Evolutionary conservation across 108 stramenopile species (phyloP), one percentile per base, ranked within the genome.

Genomic region (Nannochloropsis gaditana): DNA sequence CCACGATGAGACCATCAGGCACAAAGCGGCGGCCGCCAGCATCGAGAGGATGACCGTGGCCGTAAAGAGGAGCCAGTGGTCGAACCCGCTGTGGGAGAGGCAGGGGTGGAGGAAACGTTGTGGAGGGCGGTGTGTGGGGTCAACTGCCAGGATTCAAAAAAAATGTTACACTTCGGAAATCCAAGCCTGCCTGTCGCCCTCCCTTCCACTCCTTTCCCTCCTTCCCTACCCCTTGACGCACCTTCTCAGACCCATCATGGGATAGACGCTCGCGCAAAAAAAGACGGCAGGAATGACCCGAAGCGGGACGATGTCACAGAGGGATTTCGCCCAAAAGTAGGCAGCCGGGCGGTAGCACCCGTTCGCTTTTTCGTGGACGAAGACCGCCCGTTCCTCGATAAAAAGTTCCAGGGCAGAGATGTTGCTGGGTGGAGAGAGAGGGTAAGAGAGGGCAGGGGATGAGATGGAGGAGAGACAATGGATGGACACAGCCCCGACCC

Each of bases 81-180:
- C 59, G 59, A 73, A n/a, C 59, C 59, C 59, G 59, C 59, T 73
- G 59, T n/a, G 59, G 59, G 59, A n/a, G 59, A 73, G 59, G 59
- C 5, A 73, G 8, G 59, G 59, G 3, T 15, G 59, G 59, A 6
- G 59, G 6, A n/a, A 73, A n/a, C 1, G n/a, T n/a, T n/a, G 59
- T n/a, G 59, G 59, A 8, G n/a, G 59, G 31, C 31, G 31, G 31
- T 31, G 31, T 31, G 31, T 31, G 31, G 31, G 31, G 31, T 31
- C 31, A 31, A 31, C 31, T 31, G 31, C 31, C 31, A 31, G 31
- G 31, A 31, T 31, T 31, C 1, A 31, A 31, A 31, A 31, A 31
- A 31, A 31, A 0, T 1, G 31, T 31, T 31, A 31, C 31, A 31
- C 31, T 31, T 31, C 31, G 31, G 31, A 31, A 31, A 31, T 31